Conservation (phyloP, 176 grass and related monocot species). For the Elymus sibiricus region DNA sequence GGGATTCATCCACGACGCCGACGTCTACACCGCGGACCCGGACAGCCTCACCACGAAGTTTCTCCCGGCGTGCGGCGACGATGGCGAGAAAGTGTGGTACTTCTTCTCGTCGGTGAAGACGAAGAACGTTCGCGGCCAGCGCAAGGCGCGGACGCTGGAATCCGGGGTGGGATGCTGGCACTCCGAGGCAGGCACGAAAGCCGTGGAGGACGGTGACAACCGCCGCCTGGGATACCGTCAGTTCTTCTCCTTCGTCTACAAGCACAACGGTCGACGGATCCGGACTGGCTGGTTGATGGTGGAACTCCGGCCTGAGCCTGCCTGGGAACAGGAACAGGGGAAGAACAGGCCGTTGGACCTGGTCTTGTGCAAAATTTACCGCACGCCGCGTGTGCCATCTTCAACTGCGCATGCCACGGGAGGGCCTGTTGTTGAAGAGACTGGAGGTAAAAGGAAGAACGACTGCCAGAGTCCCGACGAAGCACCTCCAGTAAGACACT, state of each 20-base stretch:
- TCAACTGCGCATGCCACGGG: not conserved
- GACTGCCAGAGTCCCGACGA: not conserved
- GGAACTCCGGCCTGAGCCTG: not conserved
- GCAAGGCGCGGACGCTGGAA: not conserved
- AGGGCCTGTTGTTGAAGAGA: not conserved
- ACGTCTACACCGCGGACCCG: slow-evolving; percentile 6
- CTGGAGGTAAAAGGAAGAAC: not conserved
- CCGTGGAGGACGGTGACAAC: not conserved
- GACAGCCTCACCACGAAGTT: not conserved
- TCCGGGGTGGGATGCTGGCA: slow-evolving; percentile 2
- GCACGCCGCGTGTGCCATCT: not conserved
- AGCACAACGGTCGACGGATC: not conserved
- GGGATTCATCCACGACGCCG: slow-evolving; percentile 4
- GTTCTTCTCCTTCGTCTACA: not conserved
- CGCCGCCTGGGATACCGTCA: not conserved
- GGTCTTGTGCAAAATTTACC: slow-evolving; percentile 9
- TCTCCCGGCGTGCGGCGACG: too few species aligned
- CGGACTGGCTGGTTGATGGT: slow-evolving; percentile 24
- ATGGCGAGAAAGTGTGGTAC: not conserved
- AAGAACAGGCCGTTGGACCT: not conserved
- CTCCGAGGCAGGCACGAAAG: not conserved
- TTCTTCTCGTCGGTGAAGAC: slow-evolving; percentile 5
- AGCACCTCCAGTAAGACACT: not conserved
- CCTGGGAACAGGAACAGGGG: not conserved
- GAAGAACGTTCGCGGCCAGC: not conserved